Percentiles rank a stretch among this genome's conserved stretches.
Evolutionary conservation across 129 eudicot species (phyloP).

Genomic region (Mikania micrantha): DNA sequence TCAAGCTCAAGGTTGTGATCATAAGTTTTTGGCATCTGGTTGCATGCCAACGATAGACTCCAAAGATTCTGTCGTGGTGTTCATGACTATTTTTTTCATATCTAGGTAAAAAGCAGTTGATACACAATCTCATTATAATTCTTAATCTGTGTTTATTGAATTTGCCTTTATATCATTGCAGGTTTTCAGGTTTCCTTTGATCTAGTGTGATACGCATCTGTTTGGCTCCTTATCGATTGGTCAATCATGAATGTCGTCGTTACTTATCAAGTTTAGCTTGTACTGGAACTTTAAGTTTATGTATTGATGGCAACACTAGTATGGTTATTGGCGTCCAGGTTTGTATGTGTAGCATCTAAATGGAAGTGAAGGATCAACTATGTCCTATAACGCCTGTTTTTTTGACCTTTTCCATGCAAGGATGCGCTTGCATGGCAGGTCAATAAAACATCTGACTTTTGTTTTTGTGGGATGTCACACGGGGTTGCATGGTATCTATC

Average conservation of each 20-base stretch:
- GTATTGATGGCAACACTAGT: neutral
- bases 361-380: neutral
- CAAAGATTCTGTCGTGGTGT: too few species aligned
- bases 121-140: neutral
- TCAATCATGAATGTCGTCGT: neutral
- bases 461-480: constrained; percentile 25
- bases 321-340: neutral
- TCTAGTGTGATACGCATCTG: neutral
- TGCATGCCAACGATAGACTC: too few species aligned
- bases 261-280: neutral
- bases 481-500: constrained; percentile 24
- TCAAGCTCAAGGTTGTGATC: too few species aligned
- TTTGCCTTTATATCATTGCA: neutral
- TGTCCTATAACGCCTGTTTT: neutral
- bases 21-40: too few species aligned
- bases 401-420: constrained; percentile 43
- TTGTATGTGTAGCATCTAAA: neutral
- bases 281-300: neutral
- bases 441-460: constrained; percentile 4
- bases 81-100: too few species aligned
- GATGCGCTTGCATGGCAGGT: constrained; percentile 64
- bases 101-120: neutral
- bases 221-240: too few species aligned
- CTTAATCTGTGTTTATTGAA: neutral
- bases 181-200: neutral